phyloP scores from a whole-genome alignment of 768 basidiomycete species.

The Rhodotorula paludigena region DNA sequence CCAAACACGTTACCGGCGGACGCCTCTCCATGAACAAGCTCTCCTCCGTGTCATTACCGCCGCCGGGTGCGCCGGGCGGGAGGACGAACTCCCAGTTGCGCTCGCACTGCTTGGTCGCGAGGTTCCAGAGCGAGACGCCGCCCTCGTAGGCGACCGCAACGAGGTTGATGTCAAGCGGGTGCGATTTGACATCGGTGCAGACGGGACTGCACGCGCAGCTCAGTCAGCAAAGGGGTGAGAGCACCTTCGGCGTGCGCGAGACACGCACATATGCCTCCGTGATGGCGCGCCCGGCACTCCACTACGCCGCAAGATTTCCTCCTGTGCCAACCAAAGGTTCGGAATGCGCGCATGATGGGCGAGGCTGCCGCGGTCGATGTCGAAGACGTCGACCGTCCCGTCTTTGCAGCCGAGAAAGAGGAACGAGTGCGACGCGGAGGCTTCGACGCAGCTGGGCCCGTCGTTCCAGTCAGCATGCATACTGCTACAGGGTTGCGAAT shows the following conservation, averaged over 20 bases:
- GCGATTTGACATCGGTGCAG: slow-evolving; percentile 38
- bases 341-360: slow-evolving; percentile 62
- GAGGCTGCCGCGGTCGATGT: slow-evolving; percentile 62
- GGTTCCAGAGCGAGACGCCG: slow-evolving; percentile 50
- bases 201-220: slow-evolving; percentile 12
- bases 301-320: slow-evolving; percentile 56
- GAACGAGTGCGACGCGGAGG: slow-evolving; percentile 69
- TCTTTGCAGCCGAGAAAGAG: slow-evolving; percentile 58
- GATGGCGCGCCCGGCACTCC: slow-evolving; percentile 45
- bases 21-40: slow-evolving; percentile 66
- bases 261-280: slow-evolving; percentile 15
- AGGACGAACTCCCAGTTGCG: slow-evolving; percentile 66
- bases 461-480: too few species aligned
- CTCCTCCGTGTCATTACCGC: slow-evolving; percentile 57
- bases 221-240: neutral
- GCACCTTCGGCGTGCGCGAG: neutral
- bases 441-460: slow-evolving; percentile 54
- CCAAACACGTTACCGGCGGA: slow-evolving; percentile 64
- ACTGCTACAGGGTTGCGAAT: neutral
- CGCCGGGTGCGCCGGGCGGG: slow-evolving; percentile 77
- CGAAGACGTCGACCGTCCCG: slow-evolving; percentile 67
- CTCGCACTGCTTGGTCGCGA: slow-evolving; percentile 47
- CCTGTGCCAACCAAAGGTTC: slow-evolving; percentile 70
- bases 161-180: slow-evolving; percentile 42
- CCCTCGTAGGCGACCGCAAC: slow-evolving; percentile 46